Conservation (phyloP, 495 filamentous ascomycete genomes). For the Neurospora pannonica region DNA sequence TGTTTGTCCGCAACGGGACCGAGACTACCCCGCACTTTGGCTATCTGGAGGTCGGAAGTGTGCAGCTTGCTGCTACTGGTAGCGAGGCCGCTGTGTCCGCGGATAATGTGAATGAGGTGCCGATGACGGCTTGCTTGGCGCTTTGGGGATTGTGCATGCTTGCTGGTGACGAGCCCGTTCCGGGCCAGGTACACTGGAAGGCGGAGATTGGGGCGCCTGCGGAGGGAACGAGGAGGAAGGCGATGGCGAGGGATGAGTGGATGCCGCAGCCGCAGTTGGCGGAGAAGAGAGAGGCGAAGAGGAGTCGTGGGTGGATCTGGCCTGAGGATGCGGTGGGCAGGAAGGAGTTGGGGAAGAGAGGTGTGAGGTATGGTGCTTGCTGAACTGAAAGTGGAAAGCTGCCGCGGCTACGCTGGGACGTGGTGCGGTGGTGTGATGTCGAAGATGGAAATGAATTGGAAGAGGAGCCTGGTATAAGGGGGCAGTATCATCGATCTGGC, state of each 20-base stretch:
- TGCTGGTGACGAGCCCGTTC: conserved; percentile 61
- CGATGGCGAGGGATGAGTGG: conserved; percentile 67
- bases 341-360: conserved; percentile 48
- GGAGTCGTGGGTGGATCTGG: conserved; percentile 73
- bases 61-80: conserved; percentile 37
- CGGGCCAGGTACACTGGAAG: conserved; percentile 57
- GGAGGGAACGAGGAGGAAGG: conserved; percentile 63
- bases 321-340: conserved; percentile 57
- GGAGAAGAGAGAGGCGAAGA: conserved; percentile 77
- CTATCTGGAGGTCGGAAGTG: conserved; percentile 63
- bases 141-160: conserved; percentile 63
- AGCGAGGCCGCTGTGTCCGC: conserved; percentile 1
- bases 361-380: conserved; percentile 41
- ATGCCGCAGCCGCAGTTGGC: conserved; percentile 75
- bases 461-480: neutral
- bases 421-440: neutral
- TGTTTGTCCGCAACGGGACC: conserved; percentile 72
- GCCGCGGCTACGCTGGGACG: neutral
- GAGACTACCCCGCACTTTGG: conserved; percentile 74
- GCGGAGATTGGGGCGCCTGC: conserved; percentile 75
- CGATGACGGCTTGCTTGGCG: conserved; percentile 46
- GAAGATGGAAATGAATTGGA: neutral
- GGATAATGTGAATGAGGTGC: conserved; percentile 30
- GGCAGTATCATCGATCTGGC: neutral
- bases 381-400: conserved; percentile 8